Evolutionary conservation across 192 early-diverging fungal genomes (phyloP), one percentile per base, ranked within the genome.

Genomic region (Coemansia sp.): DNA sequence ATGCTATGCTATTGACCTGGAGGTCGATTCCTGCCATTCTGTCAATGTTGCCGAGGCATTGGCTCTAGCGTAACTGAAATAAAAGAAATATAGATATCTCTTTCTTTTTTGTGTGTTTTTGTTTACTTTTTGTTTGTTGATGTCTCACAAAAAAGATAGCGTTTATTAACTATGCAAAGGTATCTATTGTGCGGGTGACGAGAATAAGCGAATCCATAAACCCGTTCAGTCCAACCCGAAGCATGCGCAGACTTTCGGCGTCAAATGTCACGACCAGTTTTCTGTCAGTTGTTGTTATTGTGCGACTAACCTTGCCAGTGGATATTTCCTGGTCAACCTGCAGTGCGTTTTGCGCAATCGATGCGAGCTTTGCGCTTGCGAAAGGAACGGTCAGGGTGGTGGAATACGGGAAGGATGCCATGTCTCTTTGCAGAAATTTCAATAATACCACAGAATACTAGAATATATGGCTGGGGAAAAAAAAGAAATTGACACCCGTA

Each of bases 201-300:
- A 81, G 70, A n/a, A 81, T 81, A 6, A 81, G 42, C 46, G 78
- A 81, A 22, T 81, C 73, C 78, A 81, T 81, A 26, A 81, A 81
- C 8, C 78, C 78, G 43, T 81, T 81, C 21, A 81, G 54, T 48
- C 72, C 72, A 15, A 81, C 78, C 5, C 78, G 69, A 3, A 81
- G 70, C 62, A 76, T 65, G 1, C 78, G 78, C 19, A 73, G 49
- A 0, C 66, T 68, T 0, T 66, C 60, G 5, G 73, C 73, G 19
- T 32, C 48, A 18, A 69, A 81, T 13, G 66, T 69, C 6, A 66
- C 70, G 10, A 76, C 26, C 5, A 81, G 52, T 2, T 63, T 48
- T 4, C n/a, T 22, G 32, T 46, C 75, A 3, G 65, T 18, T 4
- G 59, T 49, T 1, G 46, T 18, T 21, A 73, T 56, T 6, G 21